Evolutionary conservation across 768 basidiomycete species (phyloP).

Genomic region (Rhizopogon vulgaris): DNA sequence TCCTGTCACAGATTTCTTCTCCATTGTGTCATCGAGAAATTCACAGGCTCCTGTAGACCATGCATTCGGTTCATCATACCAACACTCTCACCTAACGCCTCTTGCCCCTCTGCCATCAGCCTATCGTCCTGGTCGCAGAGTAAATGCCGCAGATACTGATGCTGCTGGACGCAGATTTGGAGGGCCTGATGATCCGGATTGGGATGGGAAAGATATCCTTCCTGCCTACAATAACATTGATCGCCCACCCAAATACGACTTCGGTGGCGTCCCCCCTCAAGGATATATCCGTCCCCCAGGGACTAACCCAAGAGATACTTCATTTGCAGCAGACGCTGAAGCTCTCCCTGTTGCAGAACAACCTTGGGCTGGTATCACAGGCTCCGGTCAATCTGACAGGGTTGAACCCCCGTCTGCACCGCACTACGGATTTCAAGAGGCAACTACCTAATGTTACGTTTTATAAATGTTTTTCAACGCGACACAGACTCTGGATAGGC

Average conservation of each 20-base stretch:
- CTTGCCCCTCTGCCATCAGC: slow-evolving; percentile 17
- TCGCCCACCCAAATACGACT: slow-evolving; percentile 41
- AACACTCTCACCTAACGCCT: slow-evolving; percentile 7
- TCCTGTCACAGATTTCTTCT: slow-evolving; percentile 16
- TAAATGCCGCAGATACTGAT: slow-evolving; percentile 33
- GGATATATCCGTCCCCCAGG: too few relatives aligned
- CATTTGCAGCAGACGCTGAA: background rate
- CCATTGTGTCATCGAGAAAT: background rate
- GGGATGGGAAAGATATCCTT: slow-evolving; percentile 38
- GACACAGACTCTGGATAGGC: background rate
- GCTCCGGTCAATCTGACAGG: background rate
- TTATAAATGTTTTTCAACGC: background rate
- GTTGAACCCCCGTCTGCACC: background rate
- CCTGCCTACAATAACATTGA: slow-evolving; percentile 42
- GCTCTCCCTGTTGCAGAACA: background rate
- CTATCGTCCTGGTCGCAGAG: slow-evolving; percentile 16
- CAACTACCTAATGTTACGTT: background rate
- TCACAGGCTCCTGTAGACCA: background rate
- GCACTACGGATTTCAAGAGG: background rate
- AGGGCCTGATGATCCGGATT: slow-evolving; percentile 23
- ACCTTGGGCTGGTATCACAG: background rate
- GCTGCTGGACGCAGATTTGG: slow-evolving; percentile 32
- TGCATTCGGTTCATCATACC: slow-evolving; percentile 8
- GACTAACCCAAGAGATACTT: background rate
- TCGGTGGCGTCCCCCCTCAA: slow-evolving; percentile 5